phyloP scores from a whole-genome alignment of 2,329 filamentous ascomycete genomes.

The Chaetomiaceae sp. region DNA sequence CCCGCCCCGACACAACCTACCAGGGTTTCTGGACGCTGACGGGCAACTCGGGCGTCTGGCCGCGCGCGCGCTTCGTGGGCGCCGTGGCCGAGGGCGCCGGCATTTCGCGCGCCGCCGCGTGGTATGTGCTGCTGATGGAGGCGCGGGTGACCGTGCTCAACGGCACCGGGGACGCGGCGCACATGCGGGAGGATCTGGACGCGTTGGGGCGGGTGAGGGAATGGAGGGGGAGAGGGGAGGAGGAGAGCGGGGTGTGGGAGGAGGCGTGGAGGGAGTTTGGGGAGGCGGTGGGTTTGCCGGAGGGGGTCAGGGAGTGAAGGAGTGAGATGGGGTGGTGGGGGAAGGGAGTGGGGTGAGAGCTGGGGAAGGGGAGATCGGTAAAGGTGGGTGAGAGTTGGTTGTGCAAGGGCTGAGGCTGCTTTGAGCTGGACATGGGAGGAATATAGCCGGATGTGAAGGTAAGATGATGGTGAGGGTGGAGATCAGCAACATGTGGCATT shows the following conservation, averaged over 20 bases:
- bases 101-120: constrained; percentile 15
- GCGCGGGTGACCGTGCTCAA: constrained; percentile 33
- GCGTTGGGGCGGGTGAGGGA: constrained; percentile 35
- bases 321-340: neutral
- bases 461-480: too few species aligned
- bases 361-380: too few species aligned
- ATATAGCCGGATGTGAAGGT: too few species aligned
- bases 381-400: too few species aligned
- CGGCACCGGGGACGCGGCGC: constrained; percentile 39
- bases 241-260: constrained; percentile 42
- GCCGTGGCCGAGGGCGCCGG: constrained; percentile 10
- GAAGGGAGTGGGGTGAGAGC: too few species aligned
- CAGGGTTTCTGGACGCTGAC: constrained; percentile 52
- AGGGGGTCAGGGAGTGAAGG: neutral
- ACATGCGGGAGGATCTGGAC: constrained; percentile 46
- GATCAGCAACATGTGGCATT: too few species aligned
- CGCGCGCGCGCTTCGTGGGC: constrained; percentile 23
- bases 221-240: constrained; percentile 34
- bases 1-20: constrained; percentile 30
- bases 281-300: constrained; percentile 15
- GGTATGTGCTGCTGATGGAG: constrained; percentile 19
- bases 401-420: too few species aligned
- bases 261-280: constrained; percentile 44
- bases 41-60: constrained; percentile 38
- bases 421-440: too few species aligned